Conservation (phyloP, 164 flowering plant species). For the Akebia trifoliata region DNA sequence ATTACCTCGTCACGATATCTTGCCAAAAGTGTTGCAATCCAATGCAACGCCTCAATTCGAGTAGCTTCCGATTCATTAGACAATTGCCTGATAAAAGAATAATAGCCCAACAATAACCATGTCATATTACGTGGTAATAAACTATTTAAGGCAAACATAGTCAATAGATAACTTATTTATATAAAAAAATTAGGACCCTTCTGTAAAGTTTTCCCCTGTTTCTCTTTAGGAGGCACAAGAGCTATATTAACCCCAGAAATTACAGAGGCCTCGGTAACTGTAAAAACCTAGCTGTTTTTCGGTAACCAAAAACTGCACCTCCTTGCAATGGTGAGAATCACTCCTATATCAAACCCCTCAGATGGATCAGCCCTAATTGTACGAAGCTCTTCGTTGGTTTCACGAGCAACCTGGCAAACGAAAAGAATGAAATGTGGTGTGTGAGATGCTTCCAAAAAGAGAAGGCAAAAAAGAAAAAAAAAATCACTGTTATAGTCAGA, state of each 20-base stretch:
- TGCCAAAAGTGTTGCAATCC: conserved; percentile 80
- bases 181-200: background rate
- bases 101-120: conserved; percentile 10
- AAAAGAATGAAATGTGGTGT: background rate
- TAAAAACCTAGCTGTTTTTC: conserved; percentile 24
- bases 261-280: conserved; percentile 18
- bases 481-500: background rate
- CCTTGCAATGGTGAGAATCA: conserved; percentile 84
- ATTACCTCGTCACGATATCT: conserved; percentile 79
- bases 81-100: conserved; percentile 51
- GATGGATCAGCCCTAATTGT: conserved; percentile 68
- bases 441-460: background rate
- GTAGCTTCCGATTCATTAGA: conserved; percentile 89
- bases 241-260: conserved; percentile 12
- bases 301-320: conserved; percentile 51
- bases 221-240: conserved; percentile 11
- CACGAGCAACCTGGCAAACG: conserved; percentile 78
- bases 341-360: conserved; percentile 87
- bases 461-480: background rate
- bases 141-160: background rate
- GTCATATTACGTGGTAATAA: conserved; percentile 2
- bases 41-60: conserved; percentile 83
- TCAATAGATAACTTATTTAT: background rate
- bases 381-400: conserved; percentile 94
- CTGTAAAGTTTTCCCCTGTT: background rate